Percentiles rank a stretch among this genome's conserved stretches.
Conservation (phyloP, 2,329 filamentous ascomycete species). For the Ophiostoma tasmaniense region DNA sequence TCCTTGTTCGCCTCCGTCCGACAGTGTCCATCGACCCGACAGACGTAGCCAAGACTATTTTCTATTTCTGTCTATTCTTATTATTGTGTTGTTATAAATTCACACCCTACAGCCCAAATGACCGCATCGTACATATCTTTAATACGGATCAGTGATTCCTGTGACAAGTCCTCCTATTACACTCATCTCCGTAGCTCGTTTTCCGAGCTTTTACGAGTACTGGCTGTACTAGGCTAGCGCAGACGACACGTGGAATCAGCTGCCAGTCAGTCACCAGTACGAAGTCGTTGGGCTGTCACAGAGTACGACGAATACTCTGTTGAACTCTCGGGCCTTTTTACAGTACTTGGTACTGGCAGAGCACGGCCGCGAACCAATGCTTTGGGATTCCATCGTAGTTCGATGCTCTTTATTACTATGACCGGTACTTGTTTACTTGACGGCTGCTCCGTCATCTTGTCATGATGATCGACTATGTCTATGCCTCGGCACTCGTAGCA, state of each 20-base stretch:
- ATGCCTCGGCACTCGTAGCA: neutral
- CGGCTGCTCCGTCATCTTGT: slow-evolving; percentile 1
- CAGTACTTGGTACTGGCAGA: neutral
- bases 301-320: neutral
- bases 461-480: too few relatives aligned
- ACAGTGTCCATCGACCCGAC: neutral
- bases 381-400: neutral
- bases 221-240: neutral
- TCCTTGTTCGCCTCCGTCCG: neutral
- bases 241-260: neutral
- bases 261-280: neutral
- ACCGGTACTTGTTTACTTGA: neutral
- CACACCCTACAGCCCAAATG: neutral
- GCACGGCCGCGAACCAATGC: slow-evolving; percentile 6
- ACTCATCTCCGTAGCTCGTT: neutral
- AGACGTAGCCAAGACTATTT: neutral
- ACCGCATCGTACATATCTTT: neutral
- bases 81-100: too few relatives aligned
- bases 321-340: neutral
- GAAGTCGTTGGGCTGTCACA: too few relatives aligned
- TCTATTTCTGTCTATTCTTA: neutral
- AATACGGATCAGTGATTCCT: neutral
- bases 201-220: neutral
- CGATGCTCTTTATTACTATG: neutral
- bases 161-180: too few relatives aligned